phyloP scores from a whole-genome alignment of 768 basidiomycete genomes.

The Termitomyces sp. region DNA sequence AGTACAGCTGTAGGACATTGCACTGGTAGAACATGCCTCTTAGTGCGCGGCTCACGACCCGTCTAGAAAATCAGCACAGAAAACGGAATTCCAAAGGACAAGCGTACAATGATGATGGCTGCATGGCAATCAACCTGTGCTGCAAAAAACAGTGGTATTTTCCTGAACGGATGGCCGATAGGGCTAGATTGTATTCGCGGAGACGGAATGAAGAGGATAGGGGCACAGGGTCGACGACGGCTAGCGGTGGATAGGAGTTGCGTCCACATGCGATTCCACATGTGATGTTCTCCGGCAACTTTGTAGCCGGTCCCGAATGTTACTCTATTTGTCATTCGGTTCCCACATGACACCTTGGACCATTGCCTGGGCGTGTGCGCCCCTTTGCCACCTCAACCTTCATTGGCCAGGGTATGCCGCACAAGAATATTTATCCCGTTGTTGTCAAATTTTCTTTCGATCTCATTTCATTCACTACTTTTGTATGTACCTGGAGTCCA shows the following conservation, averaged over 20 bases:
- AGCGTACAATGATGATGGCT: background rate
- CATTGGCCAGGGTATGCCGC: background rate
- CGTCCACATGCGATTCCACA: background rate
- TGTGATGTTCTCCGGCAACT: background rate
- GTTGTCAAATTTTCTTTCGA: background rate
- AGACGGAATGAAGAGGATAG: background rate
- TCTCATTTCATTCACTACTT: background rate
- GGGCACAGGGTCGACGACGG: background rate
- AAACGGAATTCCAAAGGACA: background rate
- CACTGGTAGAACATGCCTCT: background rate
- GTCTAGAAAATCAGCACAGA: background rate
- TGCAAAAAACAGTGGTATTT: background rate
- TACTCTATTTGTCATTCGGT: background rate
- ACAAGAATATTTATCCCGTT: background rate
- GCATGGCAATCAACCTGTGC: background rate
- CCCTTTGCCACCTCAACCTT: background rate
- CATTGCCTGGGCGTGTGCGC: too few species aligned
- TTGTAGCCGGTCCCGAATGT: background rate
- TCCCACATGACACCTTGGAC: background rate
- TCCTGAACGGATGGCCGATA: background rate
- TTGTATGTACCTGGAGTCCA: background rate
- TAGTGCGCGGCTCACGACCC: background rate
- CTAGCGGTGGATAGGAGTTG: background rate
- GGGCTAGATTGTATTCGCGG: background rate
- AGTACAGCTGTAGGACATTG: background rate